phyloP scores from a whole-genome alignment of 2,329 filamentous ascomycete genomes.

The Chalara sp. region DNA sequence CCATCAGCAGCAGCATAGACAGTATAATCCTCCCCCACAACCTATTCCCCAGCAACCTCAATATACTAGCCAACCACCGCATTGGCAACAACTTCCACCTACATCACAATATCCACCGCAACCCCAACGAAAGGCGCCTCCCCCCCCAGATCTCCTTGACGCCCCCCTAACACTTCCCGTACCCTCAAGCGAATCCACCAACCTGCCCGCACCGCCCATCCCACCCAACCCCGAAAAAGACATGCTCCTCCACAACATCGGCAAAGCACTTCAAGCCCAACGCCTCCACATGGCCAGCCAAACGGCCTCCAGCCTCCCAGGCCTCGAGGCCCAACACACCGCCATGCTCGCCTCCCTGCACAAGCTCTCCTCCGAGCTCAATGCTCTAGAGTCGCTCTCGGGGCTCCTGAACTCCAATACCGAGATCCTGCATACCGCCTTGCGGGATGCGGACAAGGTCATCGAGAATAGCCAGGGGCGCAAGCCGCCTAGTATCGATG shows the following conservation, averaged over 20 bases:
- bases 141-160: constrained; percentile 46
- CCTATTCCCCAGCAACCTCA: constrained; percentile 16
- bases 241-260: constrained; percentile 71
- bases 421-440: constrained; percentile 66
- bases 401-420: constrained; percentile 70
- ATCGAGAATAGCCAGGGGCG: constrained; percentile 67
- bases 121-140: constrained; percentile 26
- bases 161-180: constrained; percentile 43
- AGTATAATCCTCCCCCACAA: constrained; percentile 5
- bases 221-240: constrained; percentile 96
- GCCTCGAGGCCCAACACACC: constrained; percentile 69
- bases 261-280: constrained; percentile 59
- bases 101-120: constrained; percentile 24
- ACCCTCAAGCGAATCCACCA: constrained; percentile 34
- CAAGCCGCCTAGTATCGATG: constrained; percentile 72
- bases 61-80: constrained; percentile 13
- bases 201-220: constrained; percentile 70
- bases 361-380: constrained; percentile 67
- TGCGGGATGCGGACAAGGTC: constrained; percentile 71
- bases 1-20: constrained; percentile 10
- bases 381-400: constrained; percentile 63
- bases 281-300: constrained; percentile 64
- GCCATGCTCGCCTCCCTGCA: constrained; percentile 68
- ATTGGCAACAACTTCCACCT: constrained; percentile 23
- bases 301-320: constrained; percentile 66